Evolutionary conservation across 2,329 filamentous ascomycete genomes (phyloP).

Genomic region (Phialophora expanda): DNA sequence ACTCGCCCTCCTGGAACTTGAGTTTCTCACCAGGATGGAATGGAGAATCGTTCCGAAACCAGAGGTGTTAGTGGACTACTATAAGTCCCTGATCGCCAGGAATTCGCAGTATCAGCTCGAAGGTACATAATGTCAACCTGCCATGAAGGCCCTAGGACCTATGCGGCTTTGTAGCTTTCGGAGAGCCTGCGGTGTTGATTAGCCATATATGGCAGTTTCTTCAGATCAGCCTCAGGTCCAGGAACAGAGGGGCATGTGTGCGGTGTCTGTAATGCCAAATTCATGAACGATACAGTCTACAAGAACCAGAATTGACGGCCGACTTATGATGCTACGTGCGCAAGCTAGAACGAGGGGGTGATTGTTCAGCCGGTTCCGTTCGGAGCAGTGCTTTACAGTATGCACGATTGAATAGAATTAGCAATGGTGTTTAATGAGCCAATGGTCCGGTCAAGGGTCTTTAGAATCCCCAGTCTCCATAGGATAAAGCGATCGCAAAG

Average conservation of each 20-base stretch:
- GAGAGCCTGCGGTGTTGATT: not conserved
- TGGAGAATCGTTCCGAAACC: conserved; percentile 98
- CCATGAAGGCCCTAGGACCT: not conserved
- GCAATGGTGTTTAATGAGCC: not conserved
- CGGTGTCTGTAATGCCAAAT: not conserved
- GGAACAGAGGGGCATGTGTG: not conserved
- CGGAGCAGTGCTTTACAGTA: not conserved
- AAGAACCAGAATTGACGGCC: conserved; percentile 16
- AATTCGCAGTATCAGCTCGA: conserved; percentile 65
- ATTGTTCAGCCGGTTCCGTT: not conserved
- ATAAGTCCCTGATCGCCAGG: conserved; percentile 78
- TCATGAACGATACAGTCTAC: not conserved
- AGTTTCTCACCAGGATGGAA: conserved; percentile 89
- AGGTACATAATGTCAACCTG: conserved; percentile 3
- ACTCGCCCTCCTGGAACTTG: conserved; percentile 86
- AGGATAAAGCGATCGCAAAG: not conserved
- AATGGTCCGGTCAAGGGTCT: not conserved
- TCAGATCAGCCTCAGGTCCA: not conserved
- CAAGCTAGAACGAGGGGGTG: not conserved
- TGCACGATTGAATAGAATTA: not conserved
- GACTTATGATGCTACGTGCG: not conserved
- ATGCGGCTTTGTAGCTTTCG: conserved; percentile 2
- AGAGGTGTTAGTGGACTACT: conserved; percentile 91
- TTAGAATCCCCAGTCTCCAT: not conserved
- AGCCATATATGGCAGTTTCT: not conserved